These are phyloP conservation scores for Eremochloa ophiuroides DNA, from an alignment of 176 grass and related monocot species.

Conservation along the genomic window DNA sequence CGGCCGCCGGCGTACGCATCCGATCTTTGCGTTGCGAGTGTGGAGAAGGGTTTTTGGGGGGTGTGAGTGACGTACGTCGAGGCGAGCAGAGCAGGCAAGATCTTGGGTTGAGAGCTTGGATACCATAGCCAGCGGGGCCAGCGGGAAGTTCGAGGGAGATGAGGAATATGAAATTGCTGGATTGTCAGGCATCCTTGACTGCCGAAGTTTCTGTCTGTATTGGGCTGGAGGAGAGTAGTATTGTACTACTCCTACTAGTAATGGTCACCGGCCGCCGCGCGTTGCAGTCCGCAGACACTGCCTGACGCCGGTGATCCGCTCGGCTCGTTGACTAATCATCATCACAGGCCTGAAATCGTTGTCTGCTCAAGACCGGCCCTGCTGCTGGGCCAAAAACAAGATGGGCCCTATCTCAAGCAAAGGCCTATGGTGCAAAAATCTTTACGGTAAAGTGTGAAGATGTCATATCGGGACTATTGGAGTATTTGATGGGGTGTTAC, in stretches of 20 bases:
- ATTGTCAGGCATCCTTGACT: neutral
- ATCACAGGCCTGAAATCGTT: too few species aligned
- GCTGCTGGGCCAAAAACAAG: too few species aligned
- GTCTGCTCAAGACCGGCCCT: too few species aligned
- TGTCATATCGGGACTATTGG: too few species aligned
- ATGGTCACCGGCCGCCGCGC: neutral
- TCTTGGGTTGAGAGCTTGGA: neutral
- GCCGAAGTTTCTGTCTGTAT: neutral
- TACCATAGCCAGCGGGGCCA: neutral
- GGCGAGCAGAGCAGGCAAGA: neutral
- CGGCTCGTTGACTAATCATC: too few species aligned
- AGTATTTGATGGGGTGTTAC: too few species aligned
- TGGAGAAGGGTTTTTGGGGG: neutral
- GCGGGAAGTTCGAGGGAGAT: neutral
- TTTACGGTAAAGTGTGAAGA: too few species aligned
- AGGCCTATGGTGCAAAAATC: too few species aligned
- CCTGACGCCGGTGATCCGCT: too few species aligned
- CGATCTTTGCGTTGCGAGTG: neutral
- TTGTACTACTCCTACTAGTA: too few species aligned
- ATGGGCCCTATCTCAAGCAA: too few species aligned
- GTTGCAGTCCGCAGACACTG: neutral
- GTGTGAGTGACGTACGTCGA: neutral
- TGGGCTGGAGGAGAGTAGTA: neutral
- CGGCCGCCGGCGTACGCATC: neutral
- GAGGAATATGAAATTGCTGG: constrained; percentile 2